Evolutionary conservation across 202 grass and related monocot species (phyloP).

Genomic region (Sporobolus alterniflorus): DNA sequence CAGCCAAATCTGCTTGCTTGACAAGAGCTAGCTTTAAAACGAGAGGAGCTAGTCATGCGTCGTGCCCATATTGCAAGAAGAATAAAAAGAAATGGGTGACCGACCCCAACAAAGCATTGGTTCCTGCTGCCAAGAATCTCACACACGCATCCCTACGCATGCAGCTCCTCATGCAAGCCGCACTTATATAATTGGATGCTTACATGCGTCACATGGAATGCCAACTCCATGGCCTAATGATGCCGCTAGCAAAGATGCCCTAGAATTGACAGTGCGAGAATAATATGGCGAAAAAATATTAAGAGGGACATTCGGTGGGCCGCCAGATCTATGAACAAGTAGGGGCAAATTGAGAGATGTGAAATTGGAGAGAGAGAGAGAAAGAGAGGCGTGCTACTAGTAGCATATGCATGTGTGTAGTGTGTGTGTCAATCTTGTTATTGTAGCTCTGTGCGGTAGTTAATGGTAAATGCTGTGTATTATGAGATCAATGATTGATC

Average conservation of each 20-base stretch:
- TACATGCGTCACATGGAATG: slow-evolving; percentile 67
- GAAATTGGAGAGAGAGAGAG: neutral
- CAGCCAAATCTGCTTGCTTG: slow-evolving; percentile 48
- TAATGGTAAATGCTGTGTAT: neutral
- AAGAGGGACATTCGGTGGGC: slow-evolving; percentile 26
- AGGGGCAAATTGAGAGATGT: slow-evolving; percentile 39
- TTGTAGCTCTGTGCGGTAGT: neutral
- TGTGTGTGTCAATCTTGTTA: neutral
- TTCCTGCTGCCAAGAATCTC: slow-evolving; percentile 59
- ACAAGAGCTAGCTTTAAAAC: slow-evolving; percentile 7
- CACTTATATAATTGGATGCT: slow-evolving; percentile 50
- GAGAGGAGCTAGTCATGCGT: slow-evolving; percentile 6
- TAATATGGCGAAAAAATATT: neutral
- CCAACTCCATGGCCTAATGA: slow-evolving; percentile 64
- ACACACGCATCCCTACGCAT: slow-evolving; percentile 63
- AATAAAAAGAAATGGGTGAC: slow-evolving; percentile 8
- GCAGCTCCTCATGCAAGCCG: slow-evolving; percentile 39
- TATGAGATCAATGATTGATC: slow-evolving; percentile 12
- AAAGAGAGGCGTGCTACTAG: neutral
- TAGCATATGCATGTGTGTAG: too few species aligned
- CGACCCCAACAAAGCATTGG: slow-evolving; percentile 27
- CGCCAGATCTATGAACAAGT: slow-evolving; percentile 41
- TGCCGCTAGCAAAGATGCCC: slow-evolving; percentile 56
- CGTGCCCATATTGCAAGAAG: slow-evolving; percentile 40
- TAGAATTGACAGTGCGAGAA: neutral